A percentile compares a stretch with the other conserved stretches of the same genome.
Evolutionary conservation across 2,329 filamentous ascomycete genomes (phyloP).

Genomic region (Apiospora koreana): DNA sequence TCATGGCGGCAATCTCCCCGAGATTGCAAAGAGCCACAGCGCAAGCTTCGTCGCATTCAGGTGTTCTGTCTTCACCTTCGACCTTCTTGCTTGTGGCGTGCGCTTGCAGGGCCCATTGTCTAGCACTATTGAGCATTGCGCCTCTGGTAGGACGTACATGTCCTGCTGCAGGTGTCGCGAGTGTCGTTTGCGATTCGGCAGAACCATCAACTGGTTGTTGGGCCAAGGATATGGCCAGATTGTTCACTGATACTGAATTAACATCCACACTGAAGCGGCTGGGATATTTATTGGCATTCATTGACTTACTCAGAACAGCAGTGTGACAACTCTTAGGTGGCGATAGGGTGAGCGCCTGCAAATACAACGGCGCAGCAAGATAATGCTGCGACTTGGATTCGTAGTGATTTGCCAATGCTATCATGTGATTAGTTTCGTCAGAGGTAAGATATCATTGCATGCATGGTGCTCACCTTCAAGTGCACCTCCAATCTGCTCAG

Average conservation of each 20-base stretch:
- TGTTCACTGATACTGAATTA: conserved; percentile 64
- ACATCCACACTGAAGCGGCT: background rate
- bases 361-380: conserved; percentile 80
- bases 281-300: background rate
- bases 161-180: conserved; percentile 28
- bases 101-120: conserved; percentile 79
- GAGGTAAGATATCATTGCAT: background rate
- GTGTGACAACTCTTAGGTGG: conserved; percentile 69
- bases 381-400: conserved; percentile 73
- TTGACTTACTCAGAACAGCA: conserved; percentile 69
- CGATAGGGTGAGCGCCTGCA: conserved; percentile 77
- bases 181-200: conserved; percentile 31
- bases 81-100: conserved; percentile 67
- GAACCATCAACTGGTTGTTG: conserved; percentile 57
- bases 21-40: conserved; percentile 84
- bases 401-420: conserved; percentile 76
- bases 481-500: conserved; percentile 71
- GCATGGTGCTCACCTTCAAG: conserved; percentile 60
- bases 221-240: conserved; percentile 72
- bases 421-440: conserved; percentile 45
- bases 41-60: conserved; percentile 83
- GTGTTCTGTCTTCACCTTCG: conserved; percentile 63
- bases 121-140: conserved; percentile 68
- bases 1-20: conserved; percentile 78
- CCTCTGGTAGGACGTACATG: conserved; percentile 51